phyloP scores from a whole-genome alignment of 2,329 filamentous ascomycete species.

The Didymella pomorum region DNA sequence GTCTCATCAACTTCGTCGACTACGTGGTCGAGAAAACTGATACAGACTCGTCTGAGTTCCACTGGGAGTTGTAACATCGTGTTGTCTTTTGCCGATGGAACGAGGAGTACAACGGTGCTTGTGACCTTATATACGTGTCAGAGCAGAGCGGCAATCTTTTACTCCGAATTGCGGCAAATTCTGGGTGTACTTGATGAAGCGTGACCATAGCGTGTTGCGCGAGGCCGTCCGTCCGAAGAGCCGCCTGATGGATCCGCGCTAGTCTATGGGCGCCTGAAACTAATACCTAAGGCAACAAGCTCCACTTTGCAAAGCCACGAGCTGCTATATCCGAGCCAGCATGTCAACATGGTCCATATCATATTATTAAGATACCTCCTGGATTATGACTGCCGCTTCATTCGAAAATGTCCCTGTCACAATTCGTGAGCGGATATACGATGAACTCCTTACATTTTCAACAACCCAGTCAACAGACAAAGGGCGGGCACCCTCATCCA shows the following conservation, averaged over 20 bases:
- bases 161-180: background rate
- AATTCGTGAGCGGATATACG: too few relatives aligned
- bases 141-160: background rate
- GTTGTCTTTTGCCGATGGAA: background rate
- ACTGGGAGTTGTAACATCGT: background rate
- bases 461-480: too few relatives aligned
- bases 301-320: background rate
- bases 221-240: background rate
- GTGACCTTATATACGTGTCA: background rate
- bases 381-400: too few relatives aligned
- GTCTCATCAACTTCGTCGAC: background rate
- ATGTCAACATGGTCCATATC: background rate
- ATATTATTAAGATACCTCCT: background rate
- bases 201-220: background rate
- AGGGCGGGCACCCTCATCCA: too few relatives aligned
- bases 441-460: too few relatives aligned
- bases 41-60: background rate
- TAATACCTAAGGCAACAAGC: background rate
- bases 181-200: background rate
- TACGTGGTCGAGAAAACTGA: background rate
- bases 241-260: too few relatives aligned
- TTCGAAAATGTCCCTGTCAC: too few relatives aligned
- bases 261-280: background rate
- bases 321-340: background rate
- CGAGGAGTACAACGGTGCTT: background rate